These are phyloP conservation scores for Aspergillus panamensis DNA, from an alignment of 495 filamentous ascomycete species.

Conservation along the genomic window DNA sequence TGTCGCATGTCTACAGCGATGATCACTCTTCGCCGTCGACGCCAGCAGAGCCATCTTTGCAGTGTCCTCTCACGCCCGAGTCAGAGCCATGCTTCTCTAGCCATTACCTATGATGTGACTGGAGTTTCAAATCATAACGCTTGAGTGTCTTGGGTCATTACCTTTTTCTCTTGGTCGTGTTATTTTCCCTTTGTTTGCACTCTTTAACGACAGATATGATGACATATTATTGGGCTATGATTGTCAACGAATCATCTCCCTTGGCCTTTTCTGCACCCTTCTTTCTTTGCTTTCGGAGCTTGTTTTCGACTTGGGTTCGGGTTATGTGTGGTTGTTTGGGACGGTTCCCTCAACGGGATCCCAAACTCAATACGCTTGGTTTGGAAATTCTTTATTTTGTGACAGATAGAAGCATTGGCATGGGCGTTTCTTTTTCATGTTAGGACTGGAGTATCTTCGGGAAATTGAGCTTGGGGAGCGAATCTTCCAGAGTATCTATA, in stretches of 20 bases:
- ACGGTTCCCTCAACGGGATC: not conserved
- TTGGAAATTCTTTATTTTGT: not conserved
- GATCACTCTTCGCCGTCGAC: conserved; percentile 59
- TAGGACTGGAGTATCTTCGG: conserved; percentile 7
- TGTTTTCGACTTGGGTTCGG: not conserved
- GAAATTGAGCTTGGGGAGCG: conserved; percentile 9
- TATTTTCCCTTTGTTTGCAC: conserved; percentile 9
- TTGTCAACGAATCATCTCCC: conserved; percentile 6
- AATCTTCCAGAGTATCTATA: conserved; percentile 1
- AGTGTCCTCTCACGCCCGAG: conserved; percentile 41
- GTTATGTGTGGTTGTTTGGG: not conserved
- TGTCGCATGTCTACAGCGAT: conserved; percentile 77
- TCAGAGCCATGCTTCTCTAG: conserved; percentile 34
- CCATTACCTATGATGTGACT: conserved; percentile 20
- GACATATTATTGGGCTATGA: conserved; percentile 10
- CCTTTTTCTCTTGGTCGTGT: conserved; percentile 9
- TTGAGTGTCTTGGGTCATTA: not conserved
- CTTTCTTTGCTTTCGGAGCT: not conserved
- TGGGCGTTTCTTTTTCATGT: conserved; percentile 5
- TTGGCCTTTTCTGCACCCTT: conserved; percentile 5
- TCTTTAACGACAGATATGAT: conserved; percentile 18
- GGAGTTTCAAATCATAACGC: not conserved
- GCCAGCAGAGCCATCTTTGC: conserved; percentile 35
- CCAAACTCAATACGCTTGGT: not conserved
- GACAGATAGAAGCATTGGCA: conserved; percentile 13